Conservation (phyloP, 2,329 filamentous ascomycete species). For the Aspergillus arachidicola region DNA sequence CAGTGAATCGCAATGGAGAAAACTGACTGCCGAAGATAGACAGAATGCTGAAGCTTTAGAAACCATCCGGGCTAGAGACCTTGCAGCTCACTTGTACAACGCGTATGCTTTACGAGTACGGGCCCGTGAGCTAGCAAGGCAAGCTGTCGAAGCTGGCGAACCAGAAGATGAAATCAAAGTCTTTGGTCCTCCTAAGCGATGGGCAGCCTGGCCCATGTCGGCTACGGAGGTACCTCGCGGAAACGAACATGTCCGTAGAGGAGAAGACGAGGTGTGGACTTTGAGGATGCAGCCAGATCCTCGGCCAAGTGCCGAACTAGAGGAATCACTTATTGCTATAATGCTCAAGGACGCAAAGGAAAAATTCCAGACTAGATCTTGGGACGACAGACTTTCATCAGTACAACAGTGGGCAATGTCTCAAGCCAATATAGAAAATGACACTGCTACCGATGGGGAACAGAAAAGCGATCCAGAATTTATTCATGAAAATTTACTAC, state of each 20-base stretch:
- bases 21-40: conserved; percentile 88
- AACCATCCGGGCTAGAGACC: conserved; percentile 64
- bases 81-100: conserved; percentile 79
- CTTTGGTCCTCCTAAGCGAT: conserved; percentile 57
- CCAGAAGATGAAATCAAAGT: conserved; percentile 18
- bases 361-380: conserved; percentile 54
- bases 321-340: conserved; percentile 69
- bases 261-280: conserved; percentile 56
- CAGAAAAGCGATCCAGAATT: conserved; percentile 23
- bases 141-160: conserved; percentile 10
- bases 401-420: conserved; percentile 1
- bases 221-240: conserved; percentile 62
- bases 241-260: conserved; percentile 52
- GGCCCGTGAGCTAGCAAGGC: conserved; percentile 20
- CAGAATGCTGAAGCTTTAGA: conserved; percentile 66
- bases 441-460: conserved; percentile 23
- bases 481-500: conserved; percentile 17
- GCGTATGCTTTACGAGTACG: conserved; percentile 67
- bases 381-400: conserved; percentile 20
- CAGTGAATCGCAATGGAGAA: conserved; percentile 69
- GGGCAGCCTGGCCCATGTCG: conserved; percentile 85
- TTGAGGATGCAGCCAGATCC: conserved; percentile 49
- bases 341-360: conserved; percentile 70
- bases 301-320: conserved; percentile 63
- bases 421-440: conserved; percentile 15